Conservation (phyloP, 305 asterid genomes). For the Fraxinus baroniana region DNA sequence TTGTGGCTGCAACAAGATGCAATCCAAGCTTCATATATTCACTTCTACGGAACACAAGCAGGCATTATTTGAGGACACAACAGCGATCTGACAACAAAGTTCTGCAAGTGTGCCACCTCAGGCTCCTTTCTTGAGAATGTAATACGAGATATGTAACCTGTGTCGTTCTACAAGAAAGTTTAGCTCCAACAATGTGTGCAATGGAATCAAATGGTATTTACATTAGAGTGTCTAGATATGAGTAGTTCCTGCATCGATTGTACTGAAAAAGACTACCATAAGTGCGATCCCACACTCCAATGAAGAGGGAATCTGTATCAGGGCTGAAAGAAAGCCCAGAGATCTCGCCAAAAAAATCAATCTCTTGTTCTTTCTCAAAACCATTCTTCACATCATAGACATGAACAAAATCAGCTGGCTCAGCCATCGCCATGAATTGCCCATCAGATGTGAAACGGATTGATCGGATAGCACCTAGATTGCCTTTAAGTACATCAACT, state of each 20-base stretch:
- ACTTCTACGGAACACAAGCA: conserved; percentile 23
- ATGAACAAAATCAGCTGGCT: conserved; percentile 72
- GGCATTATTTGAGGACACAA: conserved; percentile 31
- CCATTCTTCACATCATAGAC: conserved; percentile 55
- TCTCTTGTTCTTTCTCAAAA: conserved; percentile 61
- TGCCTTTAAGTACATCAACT: conserved; percentile 56
- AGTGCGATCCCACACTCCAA: conserved; percentile 76
- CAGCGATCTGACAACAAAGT: conserved; percentile 26
- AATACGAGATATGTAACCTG: conserved; percentile 12
- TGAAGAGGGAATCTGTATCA: conserved; percentile 62
- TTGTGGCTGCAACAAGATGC: conserved; percentile 20
- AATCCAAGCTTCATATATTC: conserved; percentile 27
- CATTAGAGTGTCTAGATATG: conserved; percentile 43
- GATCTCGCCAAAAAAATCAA: conserved; percentile 73
- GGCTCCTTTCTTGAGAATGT: conserved; percentile 5
- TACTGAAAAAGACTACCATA: conserved; percentile 68
- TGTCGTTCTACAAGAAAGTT: not conserved
- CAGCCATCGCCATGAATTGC: conserved; percentile 66
- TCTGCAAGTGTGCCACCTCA: conserved; percentile 5
- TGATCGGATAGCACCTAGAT: conserved; percentile 69
- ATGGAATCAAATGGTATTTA: conserved; percentile 28
- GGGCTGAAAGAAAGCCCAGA: conserved; percentile 75
- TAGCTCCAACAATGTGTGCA: conserved; percentile 17
- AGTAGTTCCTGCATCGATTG: conserved; percentile 49
- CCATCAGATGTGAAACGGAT: conserved; percentile 72